These are phyloP conservation scores for Dendrobium catenatum DNA, from an alignment of 106 monocot species.

Conservation along the genomic window DNA sequence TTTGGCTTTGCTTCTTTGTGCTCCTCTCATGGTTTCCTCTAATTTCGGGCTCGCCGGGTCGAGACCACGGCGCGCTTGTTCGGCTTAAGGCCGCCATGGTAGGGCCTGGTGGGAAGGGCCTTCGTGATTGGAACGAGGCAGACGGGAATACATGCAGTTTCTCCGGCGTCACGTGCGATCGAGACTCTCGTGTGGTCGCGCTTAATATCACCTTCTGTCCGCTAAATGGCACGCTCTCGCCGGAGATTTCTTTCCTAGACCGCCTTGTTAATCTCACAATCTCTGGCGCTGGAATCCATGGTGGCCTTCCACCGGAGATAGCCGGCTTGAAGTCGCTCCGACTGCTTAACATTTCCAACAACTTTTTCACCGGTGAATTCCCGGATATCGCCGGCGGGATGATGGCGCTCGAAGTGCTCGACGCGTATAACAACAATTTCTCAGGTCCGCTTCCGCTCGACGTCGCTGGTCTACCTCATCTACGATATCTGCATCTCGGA, in stretches of 20 bases:
- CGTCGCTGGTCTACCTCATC: constrained; percentile 9
- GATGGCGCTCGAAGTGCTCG: constrained; percentile 37
- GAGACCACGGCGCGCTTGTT: constrained; percentile 32
- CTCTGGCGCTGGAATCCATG: constrained; percentile 31
- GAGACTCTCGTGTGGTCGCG: constrained; percentile 28
- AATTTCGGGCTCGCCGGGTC: not conserved
- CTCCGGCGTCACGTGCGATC: constrained; percentile 57
- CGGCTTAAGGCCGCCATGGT: constrained; percentile 45
- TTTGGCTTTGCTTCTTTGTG: constrained; percentile 3
- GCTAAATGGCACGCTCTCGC: constrained; percentile 26
- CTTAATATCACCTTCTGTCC: constrained; percentile 36
- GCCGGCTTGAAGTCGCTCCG: constrained; percentile 36
- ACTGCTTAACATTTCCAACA: constrained; percentile 83
- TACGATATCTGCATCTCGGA: constrained; percentile 63
- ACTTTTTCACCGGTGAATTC: constrained; percentile 60
- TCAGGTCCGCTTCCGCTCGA: constrained; percentile 40
- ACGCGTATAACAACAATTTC: constrained; percentile 87
- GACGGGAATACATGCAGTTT: constrained; percentile 43
- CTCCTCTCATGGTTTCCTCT: constrained; percentile 6
- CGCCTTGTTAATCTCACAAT: constrained; percentile 63
- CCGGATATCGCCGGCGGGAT: constrained; percentile 23
- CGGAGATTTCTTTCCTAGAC: constrained; percentile 38
- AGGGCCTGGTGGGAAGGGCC: constrained; percentile 21
- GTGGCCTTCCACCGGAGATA: constrained; percentile 37
- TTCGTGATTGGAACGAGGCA: constrained; percentile 53